Percentiles rank a stretch among this genome's conserved stretches.
Conservation (phyloP, 2,329 filamentous ascomycete genomes). For the Septoria linicola region DNA sequence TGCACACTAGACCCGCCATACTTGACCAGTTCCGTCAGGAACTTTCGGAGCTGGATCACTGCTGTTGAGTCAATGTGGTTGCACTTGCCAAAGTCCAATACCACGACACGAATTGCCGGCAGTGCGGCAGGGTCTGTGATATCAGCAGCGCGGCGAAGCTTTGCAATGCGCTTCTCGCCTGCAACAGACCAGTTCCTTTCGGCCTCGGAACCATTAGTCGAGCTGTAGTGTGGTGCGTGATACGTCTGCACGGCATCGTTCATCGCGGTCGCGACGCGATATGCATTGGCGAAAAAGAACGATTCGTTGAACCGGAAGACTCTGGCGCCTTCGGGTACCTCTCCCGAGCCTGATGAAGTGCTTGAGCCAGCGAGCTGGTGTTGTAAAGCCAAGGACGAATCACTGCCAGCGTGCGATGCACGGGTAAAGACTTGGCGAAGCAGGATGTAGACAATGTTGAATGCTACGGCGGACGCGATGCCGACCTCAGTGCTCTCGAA, state of each 20-base stretch:
- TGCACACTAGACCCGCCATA: conserved; percentile 51
- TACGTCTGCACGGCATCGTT: conserved; percentile 53
- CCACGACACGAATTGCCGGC: conserved; percentile 49
- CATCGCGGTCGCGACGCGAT: conserved; percentile 51
- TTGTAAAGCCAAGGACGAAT: conserved; percentile 22
- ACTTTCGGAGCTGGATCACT: conserved; percentile 49
- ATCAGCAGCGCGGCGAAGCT: conserved; percentile 45
- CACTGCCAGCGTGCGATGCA: conserved; percentile 33
- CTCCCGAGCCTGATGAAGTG: conserved; percentile 12
- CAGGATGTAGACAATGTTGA: conserved; percentile 52
- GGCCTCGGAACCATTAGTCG: conserved; percentile 37
- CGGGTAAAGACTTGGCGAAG: conserved; percentile 58
- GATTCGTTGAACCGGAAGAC: conserved; percentile 59
- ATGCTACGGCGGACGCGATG: conserved; percentile 57
- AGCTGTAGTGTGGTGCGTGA: conserved; percentile 44
- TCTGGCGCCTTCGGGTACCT: conserved; percentile 51
- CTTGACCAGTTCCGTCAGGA: conserved; percentile 50
- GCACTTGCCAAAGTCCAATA: conserved; percentile 55
- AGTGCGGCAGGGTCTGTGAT: conserved; percentile 36
- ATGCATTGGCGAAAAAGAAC: conserved; percentile 63
- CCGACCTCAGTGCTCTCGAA: conserved; percentile 62
- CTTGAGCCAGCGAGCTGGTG: conserved; percentile 14
- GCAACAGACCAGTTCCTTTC: conserved; percentile 58
- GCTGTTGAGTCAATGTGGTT: conserved; percentile 57
- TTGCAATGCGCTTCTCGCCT: conserved; percentile 48